These are phyloP conservation scores for Agrocybe chaxingu DNA, from an alignment of 768 basidiomycete species.

Conservation along the genomic window DNA sequence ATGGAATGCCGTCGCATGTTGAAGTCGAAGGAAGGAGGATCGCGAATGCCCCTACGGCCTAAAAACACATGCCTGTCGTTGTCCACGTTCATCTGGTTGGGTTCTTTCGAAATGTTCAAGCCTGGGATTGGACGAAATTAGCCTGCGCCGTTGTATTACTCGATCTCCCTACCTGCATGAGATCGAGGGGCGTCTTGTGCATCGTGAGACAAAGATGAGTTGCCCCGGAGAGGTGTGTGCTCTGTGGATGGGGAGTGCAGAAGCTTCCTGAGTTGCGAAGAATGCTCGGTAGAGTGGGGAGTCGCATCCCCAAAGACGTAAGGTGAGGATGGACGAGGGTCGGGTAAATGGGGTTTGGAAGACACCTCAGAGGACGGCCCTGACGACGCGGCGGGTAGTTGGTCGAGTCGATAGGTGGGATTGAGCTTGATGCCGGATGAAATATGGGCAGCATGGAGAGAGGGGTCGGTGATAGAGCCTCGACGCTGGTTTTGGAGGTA, in stretches of 20 bases:
- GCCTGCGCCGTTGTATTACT: slow-evolving; percentile 11
- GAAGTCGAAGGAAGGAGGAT: slow-evolving; percentile 59
- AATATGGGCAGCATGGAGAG: slow-evolving; percentile 58
- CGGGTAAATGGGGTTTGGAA: slow-evolving; percentile 30
- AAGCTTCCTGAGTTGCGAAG: slow-evolving; percentile 53
- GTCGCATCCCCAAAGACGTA: slow-evolving; percentile 73
- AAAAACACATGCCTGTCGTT: slow-evolving; percentile 28
- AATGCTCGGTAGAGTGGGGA: slow-evolving; percentile 30
- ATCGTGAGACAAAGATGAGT: slow-evolving; percentile 24
- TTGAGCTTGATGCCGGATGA: slow-evolving; percentile 20
- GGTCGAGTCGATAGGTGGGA: slow-evolving; percentile 20
- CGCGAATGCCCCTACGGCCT: slow-evolving; percentile 27
- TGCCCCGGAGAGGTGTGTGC: slow-evolving; percentile 26
- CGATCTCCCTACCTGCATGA: slow-evolving; percentile 23
- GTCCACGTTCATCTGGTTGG: slow-evolving; percentile 38
- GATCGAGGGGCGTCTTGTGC: slow-evolving; percentile 24
- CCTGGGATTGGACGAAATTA: slow-evolving; percentile 18
- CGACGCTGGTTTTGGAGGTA: slow-evolving; percentile 78
- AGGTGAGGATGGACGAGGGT: slow-evolving; percentile 60
- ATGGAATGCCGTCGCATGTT: slow-evolving; percentile 73
- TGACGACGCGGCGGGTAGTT: slow-evolving; percentile 23
- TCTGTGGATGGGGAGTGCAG: slow-evolving; percentile 57
- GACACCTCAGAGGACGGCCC: slow-evolving; percentile 24
- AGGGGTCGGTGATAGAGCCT: slow-evolving; percentile 82
- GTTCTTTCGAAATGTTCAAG: slow-evolving; percentile 26